phyloP scores from a whole-genome alignment of 805 yeast genomes.

The Tetrapisispora iriomotensis region DNA sequence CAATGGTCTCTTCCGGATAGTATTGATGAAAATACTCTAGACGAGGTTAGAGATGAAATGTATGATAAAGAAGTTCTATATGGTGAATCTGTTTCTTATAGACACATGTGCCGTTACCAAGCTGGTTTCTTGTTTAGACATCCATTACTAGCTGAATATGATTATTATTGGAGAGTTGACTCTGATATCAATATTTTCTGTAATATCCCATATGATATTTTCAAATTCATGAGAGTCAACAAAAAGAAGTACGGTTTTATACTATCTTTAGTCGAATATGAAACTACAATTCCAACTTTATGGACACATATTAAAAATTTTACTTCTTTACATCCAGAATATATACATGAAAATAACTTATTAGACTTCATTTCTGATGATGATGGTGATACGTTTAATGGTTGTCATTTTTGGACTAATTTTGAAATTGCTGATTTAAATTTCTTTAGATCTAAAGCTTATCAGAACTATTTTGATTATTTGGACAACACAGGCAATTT shows the following conservation, averaged over 20 bases:
- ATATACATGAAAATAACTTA: conserved; percentile 39
- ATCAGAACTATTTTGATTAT: conserved; percentile 48
- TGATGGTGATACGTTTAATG: conserved; percentile 53
- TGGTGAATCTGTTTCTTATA: conserved; percentile 54
- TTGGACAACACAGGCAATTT: conserved; percentile 68
- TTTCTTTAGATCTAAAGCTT: conserved; percentile 50
- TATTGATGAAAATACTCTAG: conserved; percentile 47
- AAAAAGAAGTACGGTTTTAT: conserved; percentile 57
- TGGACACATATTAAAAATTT: conserved; percentile 51
- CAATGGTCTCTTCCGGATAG: conserved; percentile 67
- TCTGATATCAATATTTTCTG: conserved; percentile 55
- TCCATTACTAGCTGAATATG: conserved; percentile 44
- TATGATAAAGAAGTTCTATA: conserved; percentile 39
- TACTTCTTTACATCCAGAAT: conserved; percentile 34
- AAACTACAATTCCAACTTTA: conserved; percentile 51
- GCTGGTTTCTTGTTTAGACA: conserved; percentile 54
- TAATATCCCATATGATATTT: conserved; percentile 55
- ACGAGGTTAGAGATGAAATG: conserved; percentile 38
- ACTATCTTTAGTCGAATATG: conserved; percentile 53
- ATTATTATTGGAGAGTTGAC: conserved; percentile 70
- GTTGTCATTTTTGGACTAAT: conserved; percentile 79
- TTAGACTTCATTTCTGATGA: conserved; percentile 55
- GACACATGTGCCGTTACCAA: conserved; percentile 53
- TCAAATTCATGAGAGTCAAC: conserved; percentile 47
- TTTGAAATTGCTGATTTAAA: conserved; percentile 67